Base-by-base conservation (phyloP, 75 land plant species). In the Cunninghamia lanceolata region DNA sequence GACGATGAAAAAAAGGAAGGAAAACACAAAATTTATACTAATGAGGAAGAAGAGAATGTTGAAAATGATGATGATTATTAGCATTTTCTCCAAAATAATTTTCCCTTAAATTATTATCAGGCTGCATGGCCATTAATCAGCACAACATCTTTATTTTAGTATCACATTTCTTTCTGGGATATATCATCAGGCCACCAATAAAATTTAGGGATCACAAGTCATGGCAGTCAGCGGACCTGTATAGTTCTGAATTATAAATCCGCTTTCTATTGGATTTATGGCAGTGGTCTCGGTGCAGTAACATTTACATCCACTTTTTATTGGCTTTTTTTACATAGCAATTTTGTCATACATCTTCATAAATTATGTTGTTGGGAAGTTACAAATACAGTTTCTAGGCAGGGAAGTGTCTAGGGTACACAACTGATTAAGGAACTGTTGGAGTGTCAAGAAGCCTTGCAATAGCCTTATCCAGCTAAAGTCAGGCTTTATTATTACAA, bases 1-100 rank as follows among this genome's bases (percentile, higher is more conserved):
- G 93, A 93, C 43, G 93, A 89, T 40, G 94, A 90, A 52, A 94
- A 92, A 15, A 91, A 91, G 30, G 94, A 92, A 16, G 94, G 91
- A 35, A 93, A 93, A 30, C 89, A 50, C 0, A 91, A 89, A 21
- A 85, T 85, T 11, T 83, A 85, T 32, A 46, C 39, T 38, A 94
- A 93, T 14, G 95, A 93, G 2, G 93, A 92, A 85, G 86, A 84
- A 3, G 95, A 92, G 59, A 89, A 85, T 34, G 89, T 86, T 11
- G 91, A 93, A 38, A 96, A 95, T 15, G 90, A 86, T 36, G 96
- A 95, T 76, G 92, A 94, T 71, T 50, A 82, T 34, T 32, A 17
- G 30, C 25, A 3, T 38, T 88, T 85, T 47, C 88, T 52, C 35
- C 14, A 36, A 38, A 39, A 76, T 36, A 30, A 5, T 34, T 76